Evolutionary conservation across 1,284 basidiomycete genomes (phyloP).

Genomic region (Cryptococcus hybrid): DNA sequence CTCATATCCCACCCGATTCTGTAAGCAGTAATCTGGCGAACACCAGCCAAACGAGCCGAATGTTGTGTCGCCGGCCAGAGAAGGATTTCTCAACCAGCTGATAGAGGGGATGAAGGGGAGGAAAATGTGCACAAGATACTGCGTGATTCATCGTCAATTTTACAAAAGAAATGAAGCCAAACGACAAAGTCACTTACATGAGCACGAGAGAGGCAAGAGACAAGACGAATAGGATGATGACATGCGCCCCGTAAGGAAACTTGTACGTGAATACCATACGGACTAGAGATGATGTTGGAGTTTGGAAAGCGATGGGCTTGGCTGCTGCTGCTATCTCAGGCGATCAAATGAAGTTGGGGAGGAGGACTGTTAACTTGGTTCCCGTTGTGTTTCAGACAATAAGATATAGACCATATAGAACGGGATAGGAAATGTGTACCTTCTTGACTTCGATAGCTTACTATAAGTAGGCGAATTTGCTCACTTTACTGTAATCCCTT

Average conservation of each 20-base stretch:
- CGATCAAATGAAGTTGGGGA: no score
- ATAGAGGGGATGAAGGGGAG: constrained; percentile 39
- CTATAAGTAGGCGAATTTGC: no score
- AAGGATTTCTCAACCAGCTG: constrained; percentile 32
- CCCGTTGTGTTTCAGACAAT: no score
- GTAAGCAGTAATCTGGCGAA: constrained; percentile 27
- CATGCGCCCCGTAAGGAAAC: constrained; percentile 43
- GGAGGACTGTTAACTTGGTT: no score
- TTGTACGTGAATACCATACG: constrained; percentile 45
- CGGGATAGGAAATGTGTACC: no score
- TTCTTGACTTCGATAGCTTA: no score
- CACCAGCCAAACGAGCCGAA: constrained; percentile 48
- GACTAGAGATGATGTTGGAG: constrained; percentile 6
- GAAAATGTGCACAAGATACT: constrained; percentile 47
- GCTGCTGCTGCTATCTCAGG: no score
- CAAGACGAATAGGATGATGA: constrained; percentile 39
- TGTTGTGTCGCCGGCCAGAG: constrained; percentile 16
- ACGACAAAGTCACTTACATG: constrained; percentile 24
- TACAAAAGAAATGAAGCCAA: background rate
- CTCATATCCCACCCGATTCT: constrained; percentile 35
- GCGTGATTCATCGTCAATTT: background rate
- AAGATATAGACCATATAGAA: no score
- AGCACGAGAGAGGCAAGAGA: constrained; percentile 35
- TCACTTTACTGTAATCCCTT: no score
- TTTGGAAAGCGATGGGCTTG: background rate